Conservation (phyloP, 192 early-diverging fungal genomes). For the Coemansia sp. region DNA sequence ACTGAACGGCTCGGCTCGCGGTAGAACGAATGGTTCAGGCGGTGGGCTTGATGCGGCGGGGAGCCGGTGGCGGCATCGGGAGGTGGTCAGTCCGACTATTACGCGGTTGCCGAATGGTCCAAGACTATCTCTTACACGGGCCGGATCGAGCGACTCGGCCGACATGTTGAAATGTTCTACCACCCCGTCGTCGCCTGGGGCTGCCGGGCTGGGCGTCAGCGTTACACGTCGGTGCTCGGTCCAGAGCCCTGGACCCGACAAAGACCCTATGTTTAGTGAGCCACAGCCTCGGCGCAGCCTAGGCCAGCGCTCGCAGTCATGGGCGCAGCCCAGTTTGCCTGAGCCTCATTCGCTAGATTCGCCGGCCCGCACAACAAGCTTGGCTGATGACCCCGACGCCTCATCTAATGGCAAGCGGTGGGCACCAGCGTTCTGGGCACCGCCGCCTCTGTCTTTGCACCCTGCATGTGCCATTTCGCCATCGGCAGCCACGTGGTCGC, state of each 20-base stretch:
- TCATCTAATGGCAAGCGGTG: conserved; percentile 8
- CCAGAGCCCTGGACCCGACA: too few species aligned
- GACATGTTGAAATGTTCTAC: too few species aligned
- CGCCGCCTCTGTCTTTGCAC: conserved; percentile 12
- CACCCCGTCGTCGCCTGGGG: too few species aligned
- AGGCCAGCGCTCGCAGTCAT: conserved; percentile 1
- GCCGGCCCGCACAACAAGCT: too few species aligned
- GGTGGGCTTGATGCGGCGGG: not conserved
- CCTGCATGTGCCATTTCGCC: not conserved
- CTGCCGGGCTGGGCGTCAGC: too few species aligned
- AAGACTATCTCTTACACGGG: too few species aligned
- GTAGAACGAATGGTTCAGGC: not conserved
- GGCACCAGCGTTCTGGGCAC: conserved; percentile 47
- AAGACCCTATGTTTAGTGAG: too few species aligned
- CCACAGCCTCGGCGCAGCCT: not conserved
- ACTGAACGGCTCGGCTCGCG: conserved; percentile 32
- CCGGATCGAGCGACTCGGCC: too few species aligned
- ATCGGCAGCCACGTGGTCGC: conserved; percentile 21
- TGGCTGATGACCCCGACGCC: not conserved
- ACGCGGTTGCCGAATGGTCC: too few species aligned
- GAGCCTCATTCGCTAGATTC: not conserved
- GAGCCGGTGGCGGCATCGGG: conserved; percentile 3
- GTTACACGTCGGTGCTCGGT: too few species aligned
- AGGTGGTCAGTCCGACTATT: too few species aligned
- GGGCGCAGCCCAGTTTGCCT: not conserved